A percentile compares a stretch with the other conserved stretches of the same genome.
These are phyloP conservation scores for Chenopodium berlandieri DNA, from an alignment of 148 eudicot species.

Conservation along the genomic window DNA sequence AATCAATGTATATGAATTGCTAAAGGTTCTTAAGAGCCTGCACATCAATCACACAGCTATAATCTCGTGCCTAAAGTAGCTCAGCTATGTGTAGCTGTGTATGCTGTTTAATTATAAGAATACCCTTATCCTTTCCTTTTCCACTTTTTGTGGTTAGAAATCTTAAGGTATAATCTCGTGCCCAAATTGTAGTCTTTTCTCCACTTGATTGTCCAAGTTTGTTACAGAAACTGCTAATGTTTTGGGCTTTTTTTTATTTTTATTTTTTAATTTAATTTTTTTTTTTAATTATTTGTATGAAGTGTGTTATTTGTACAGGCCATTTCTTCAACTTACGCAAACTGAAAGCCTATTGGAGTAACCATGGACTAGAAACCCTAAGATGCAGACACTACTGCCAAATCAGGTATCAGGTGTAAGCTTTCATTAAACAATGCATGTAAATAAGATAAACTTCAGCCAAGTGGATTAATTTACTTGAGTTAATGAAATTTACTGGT, in stretches of 20 bases:
- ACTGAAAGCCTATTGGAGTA: conserved; percentile 2
- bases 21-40: neutral
- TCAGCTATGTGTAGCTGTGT: neutral
- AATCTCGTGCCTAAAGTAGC: neutral
- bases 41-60: conserved; percentile 9
- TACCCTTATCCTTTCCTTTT: neutral
- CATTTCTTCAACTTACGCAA: conserved; percentile 1
- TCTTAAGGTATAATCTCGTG: too few relatives aligned
- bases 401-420: conserved; percentile 9
- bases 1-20: neutral
- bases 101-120: neutral
- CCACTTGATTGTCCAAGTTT: conserved; percentile 17
- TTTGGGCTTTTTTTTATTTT: neutral
- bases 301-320: neutral
- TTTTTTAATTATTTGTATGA: neutral
- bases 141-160: neutral
- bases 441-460: neutral
- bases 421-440: conserved; percentile 1
- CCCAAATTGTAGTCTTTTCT: too few relatives aligned
- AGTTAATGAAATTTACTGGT: neutral
- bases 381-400: conserved; percentile 5
- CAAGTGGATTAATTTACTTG: neutral
- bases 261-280: too few relatives aligned
- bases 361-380: neutral
- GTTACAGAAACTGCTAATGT: conserved; percentile 18